These are phyloP conservation scores for Lactarius hengduanensis DNA, from an alignment of 768 basidiomycete genomes.

Conservation along the genomic window DNA sequence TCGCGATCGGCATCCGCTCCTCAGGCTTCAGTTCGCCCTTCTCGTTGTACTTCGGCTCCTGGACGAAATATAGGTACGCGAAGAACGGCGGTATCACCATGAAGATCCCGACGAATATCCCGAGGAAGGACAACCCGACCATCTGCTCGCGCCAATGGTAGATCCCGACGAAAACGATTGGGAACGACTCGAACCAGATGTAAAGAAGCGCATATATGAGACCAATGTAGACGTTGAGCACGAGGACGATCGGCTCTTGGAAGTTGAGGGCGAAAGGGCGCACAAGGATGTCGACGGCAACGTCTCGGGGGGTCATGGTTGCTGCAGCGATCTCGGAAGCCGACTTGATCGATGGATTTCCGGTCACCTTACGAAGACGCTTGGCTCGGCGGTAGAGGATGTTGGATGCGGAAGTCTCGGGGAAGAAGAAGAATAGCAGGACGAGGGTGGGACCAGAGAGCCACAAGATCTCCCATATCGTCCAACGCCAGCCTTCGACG, in stretches of 20 bases:
- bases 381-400: slow-evolving; percentile 36
- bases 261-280: slow-evolving; percentile 36
- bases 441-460: slow-evolving; percentile 33
- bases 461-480: slow-evolving; percentile 39
- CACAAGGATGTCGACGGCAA: slow-evolving; percentile 34
- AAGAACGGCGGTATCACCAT: slow-evolving; percentile 25
- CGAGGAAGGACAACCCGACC: slow-evolving; percentile 37
- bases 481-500: slow-evolving; percentile 38
- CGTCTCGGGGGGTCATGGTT: slow-evolving; percentile 25
- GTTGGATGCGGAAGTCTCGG: slow-evolving; percentile 35
- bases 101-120: slow-evolving; percentile 23
- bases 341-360: slow-evolving; percentile 33
- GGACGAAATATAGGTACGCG: slow-evolving; percentile 25
- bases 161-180: slow-evolving; percentile 36
- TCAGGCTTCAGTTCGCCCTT: slow-evolving; percentile 32
- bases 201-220: slow-evolving; percentile 37
- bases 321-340: slow-evolving; percentile 32
- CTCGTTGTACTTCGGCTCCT: slow-evolving; percentile 26
- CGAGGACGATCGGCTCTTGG: slow-evolving; percentile 36
- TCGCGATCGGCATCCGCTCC: slow-evolving; percentile 37
- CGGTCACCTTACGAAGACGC: slow-evolving; percentile 35
- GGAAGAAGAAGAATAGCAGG: slow-evolving; percentile 35
- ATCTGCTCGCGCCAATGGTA: slow-evolving; percentile 37
- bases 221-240: slow-evolving; percentile 36
- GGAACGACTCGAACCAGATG: slow-evolving; percentile 39